Base-by-base conservation (phyloP, 352 stramenopile genomes). In the Phytophthora colocasiae region DNA sequence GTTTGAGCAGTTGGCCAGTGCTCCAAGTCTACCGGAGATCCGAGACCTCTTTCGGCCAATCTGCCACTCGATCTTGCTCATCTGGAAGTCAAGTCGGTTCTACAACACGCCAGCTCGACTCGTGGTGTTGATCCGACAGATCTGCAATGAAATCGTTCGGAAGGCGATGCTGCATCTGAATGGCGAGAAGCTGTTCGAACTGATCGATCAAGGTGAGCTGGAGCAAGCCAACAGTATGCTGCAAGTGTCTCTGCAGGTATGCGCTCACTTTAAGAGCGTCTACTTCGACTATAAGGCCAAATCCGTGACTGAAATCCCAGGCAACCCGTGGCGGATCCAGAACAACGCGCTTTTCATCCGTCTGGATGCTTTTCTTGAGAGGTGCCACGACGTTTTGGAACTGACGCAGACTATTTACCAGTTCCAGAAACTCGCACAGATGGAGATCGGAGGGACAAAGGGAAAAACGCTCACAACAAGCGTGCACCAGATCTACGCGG, bases 271-370 rank as follows among this genome's bases (percentile, higher is more conserved):
- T 60, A 98, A 98, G 69, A 89, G 83, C 17, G 86, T 95, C 1
- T 98, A 97, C 69, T 97, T 97, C 57, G 89, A 96, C 63, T 97
- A 97, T 83, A 97, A 97, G 60, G 87, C 84, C 3, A 91, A 91
- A 41, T 93, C 90, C 0, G 78, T 82, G 4, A 69, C 77, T 0
- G 88, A 98, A 32, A 89, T 92, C 2, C 90, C 90, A 1, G 70
- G 78, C 8, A 97, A 97, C 48, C 88, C 89, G 22, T 98, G 93
- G 92, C 80, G 84, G 2, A 87, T 97, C 24, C 92, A 97, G 60
- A 97, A 97, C 71, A 97, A 97, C 48, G 91, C 92, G 11, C 44
- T 98, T 1, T 98, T 98, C 58, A 74, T 96, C 45, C 88, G 93
- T 0, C 65, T 98, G 0, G 93, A 98, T 56, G 80, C 83, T 12